These are phyloP conservation scores for Hemileccinum impolitum DNA, from an alignment of 768 basidiomycete species.

Conservation along the genomic window DNA sequence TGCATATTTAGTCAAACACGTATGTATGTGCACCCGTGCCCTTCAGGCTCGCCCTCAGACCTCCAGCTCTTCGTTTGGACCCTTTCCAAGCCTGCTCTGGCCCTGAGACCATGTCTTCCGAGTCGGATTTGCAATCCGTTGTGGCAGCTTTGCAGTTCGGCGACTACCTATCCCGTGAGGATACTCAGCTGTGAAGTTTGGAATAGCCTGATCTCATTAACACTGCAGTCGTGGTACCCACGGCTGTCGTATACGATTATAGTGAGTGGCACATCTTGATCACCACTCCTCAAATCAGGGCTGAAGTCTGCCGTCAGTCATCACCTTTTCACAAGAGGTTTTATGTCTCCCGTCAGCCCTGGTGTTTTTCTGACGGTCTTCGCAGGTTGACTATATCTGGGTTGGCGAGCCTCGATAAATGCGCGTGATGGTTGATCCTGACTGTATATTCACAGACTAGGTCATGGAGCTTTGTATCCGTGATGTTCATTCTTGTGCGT, in stretches of 20 bases:
- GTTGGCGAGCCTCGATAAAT: constrained; percentile 5
- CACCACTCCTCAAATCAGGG: neutral
- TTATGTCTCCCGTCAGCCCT: neutral
- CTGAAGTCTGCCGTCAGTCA: constrained; percentile 3
- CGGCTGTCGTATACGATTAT: constrained; percentile 20
- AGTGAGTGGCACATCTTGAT: constrained; percentile 6
- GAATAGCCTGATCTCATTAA: neutral
- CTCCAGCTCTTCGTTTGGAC: neutral
- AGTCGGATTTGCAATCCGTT: neutral
- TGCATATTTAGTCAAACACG: neutral
- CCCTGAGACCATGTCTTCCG: constrained; percentile 13
- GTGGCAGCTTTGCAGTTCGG: constrained; percentile 7
- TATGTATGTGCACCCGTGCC: no score
- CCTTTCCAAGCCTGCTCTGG: no score
- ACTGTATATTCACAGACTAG: constrained; percentile 8
- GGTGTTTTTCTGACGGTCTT: neutral
- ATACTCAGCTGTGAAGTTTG: neutral
- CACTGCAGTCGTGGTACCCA: constrained; percentile 8
- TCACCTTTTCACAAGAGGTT: constrained; percentile 20
- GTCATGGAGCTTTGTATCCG: constrained; percentile 14
- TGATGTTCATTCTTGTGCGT: constrained; percentile 18
- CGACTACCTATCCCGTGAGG: constrained; percentile 11
- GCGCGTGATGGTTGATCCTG: neutral
- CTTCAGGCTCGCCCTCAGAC: neutral
- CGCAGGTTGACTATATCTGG: constrained; percentile 17